These are phyloP conservation scores for Ramicandelaber brevisporus DNA, from an alignment of 192 early-diverging fungal genomes.

Conservation along the genomic window DNA sequence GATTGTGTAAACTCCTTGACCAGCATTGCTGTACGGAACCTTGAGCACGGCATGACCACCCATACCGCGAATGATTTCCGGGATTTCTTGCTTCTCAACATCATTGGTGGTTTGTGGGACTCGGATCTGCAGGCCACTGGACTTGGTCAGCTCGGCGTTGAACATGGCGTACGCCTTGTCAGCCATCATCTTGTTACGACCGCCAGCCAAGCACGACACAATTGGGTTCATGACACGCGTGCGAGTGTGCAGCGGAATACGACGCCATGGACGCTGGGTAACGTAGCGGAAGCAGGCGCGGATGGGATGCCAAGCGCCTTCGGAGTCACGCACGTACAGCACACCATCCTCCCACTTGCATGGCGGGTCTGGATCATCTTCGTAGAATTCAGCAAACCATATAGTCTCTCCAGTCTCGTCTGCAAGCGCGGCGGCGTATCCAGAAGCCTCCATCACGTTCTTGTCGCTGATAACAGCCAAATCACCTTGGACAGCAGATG, in stretches of 20 bases:
- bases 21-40: conserved; percentile 69
- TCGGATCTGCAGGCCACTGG: conserved; percentile 32
- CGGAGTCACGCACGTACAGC: conserved; percentile 36
- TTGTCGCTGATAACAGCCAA: conserved; percentile 69
- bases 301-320: conserved; percentile 50
- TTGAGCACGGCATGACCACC: conserved; percentile 67
- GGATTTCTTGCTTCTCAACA: conserved; percentile 53
- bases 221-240: conserved; percentile 62
- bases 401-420: conserved; percentile 48
- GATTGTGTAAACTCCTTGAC: conserved; percentile 79
- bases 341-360: conserved; percentile 52
- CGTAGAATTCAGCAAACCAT: conserved; percentile 52
- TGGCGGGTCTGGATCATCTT: conserved; percentile 41
- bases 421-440: conserved; percentile 57
- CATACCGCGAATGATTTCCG: conserved; percentile 58
- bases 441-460: conserved; percentile 66
- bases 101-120: conserved; percentile 71
- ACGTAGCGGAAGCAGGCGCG: conserved; percentile 74
- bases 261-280: conserved; percentile 72
- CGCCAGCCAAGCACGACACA: conserved; percentile 62
- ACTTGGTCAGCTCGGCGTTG: conserved; percentile 47
- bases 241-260: conserved; percentile 47
- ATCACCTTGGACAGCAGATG: conserved; percentile 22
- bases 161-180: conserved; percentile 64
- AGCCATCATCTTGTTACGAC: conserved; percentile 80